Evolutionary conservation across 2,329 filamentous ascomycete genomes (phyloP).

Genomic region (Rhexocercosporidium sp.): DNA sequence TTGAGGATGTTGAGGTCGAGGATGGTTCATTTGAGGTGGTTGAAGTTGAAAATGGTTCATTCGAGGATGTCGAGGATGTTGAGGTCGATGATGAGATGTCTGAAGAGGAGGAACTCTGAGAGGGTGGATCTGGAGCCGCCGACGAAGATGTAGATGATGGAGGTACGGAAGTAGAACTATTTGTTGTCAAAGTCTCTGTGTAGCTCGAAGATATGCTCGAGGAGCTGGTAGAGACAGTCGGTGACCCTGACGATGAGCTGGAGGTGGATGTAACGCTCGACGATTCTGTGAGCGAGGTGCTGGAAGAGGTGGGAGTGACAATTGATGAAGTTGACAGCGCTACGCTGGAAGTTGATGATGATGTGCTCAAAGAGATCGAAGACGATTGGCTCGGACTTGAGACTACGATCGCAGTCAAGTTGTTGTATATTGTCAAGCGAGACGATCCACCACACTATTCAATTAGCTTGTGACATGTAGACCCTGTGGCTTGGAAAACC

Average conservation of each 20-base stretch:
- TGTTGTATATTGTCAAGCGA: constrained; percentile 32
- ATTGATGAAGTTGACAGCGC: constrained; percentile 3
- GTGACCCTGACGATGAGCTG: constrained; percentile 4
- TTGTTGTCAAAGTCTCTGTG: not conserved
- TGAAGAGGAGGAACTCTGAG: not conserved
- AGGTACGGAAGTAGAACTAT: not conserved
- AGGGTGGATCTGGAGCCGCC: not conserved
- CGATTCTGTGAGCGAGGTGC: not conserved
- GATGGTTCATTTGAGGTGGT: constrained; percentile 1
- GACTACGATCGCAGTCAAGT: constrained; percentile 1
- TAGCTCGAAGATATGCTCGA: constrained; percentile 3
- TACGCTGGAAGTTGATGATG: constrained; percentile 5
- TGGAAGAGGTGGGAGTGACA: not conserved
- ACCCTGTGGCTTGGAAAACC: constrained; percentile 21
- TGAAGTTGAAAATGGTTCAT: not conserved
- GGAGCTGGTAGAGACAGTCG: constrained; percentile 9
- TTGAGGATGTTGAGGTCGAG: constrained; percentile 27
- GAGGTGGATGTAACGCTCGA: constrained; percentile 8
- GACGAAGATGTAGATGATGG: not conserved
- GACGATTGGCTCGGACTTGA: constrained; percentile 16
- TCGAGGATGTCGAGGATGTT: not conserved
- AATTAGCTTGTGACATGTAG: constrained; percentile 15
- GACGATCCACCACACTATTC: constrained; percentile 33
- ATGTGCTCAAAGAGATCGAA: not conserved
- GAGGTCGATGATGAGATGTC: not conserved